Conservation (phyloP, 2,329 filamentous ascomycete genomes). For the Venturia pyrina region DNA sequence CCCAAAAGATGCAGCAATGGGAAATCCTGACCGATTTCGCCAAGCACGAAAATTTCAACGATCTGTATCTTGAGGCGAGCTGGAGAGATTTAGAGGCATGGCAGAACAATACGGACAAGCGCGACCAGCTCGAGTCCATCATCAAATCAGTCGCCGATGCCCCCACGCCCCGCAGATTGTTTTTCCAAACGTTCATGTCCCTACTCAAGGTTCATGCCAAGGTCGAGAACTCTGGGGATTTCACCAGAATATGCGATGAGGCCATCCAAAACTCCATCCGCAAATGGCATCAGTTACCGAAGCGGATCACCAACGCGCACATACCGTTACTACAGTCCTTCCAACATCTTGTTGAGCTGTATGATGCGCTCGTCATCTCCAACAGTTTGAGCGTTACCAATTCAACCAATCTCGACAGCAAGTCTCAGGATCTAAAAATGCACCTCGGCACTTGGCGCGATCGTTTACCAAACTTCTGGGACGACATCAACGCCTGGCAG, state of each 20-base stretch:
- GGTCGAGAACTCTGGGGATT: slow-evolving; percentile 68
- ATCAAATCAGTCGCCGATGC: slow-evolving; percentile 98
- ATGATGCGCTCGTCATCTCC: slow-evolving; percentile 95
- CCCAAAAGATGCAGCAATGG: slow-evolving; percentile 98
- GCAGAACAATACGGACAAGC: slow-evolving; percentile 66
- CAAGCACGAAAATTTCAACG: slow-evolving; percentile 97
- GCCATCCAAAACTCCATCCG: slow-evolving; percentile 94
- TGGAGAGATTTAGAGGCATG: slow-evolving; percentile 96
- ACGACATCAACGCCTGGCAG: slow-evolving; percentile 99
- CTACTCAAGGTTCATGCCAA: slow-evolving; percentile 90
- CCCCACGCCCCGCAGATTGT: slow-evolving; percentile 82
- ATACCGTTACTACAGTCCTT: slow-evolving; percentile 94
- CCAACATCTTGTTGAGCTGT: slow-evolving; percentile 92
- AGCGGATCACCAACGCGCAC: slow-evolving; percentile 86
- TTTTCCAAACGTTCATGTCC: slow-evolving; percentile 98
- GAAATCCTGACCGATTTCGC: slow-evolving; percentile 95
- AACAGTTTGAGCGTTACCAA: slow-evolving; percentile 80
- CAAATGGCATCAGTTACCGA: slow-evolving; percentile 98
- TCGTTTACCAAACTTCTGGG: slow-evolving; percentile 92
- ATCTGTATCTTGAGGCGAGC: slow-evolving; percentile 85
- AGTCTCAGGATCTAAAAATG: slow-evolving; percentile 91
- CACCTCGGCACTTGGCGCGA: slow-evolving; percentile 93
- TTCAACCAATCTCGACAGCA: slow-evolving; percentile 75
- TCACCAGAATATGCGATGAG: slow-evolving; percentile 86
- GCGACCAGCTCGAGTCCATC: slow-evolving; percentile 81